Evolutionary conservation across 805 yeast genomes (phyloP), one percentile per base, ranked within the genome.

Genomic region (Cyberlindnera subsufficiens): DNA sequence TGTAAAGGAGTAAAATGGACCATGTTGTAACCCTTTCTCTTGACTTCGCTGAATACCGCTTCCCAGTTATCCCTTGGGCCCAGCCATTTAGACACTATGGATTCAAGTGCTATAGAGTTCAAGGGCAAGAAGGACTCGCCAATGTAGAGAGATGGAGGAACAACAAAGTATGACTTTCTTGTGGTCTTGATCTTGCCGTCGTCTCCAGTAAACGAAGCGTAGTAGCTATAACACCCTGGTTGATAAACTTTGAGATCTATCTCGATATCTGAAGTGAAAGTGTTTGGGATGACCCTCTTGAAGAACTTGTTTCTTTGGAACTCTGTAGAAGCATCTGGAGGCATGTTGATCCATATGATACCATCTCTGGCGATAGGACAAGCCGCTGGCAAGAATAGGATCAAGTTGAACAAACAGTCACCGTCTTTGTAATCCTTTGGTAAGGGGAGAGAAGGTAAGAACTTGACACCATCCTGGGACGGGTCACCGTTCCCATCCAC

Each of bases 1-100:
- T 91, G 96, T 52, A 91, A 69, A 0, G 99, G 99, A 6, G 97
- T 90, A 61, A 91, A 91, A 67, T 91, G 99, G 35, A 93, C 70
- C 96, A 91, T 87, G 63, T 93, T 93, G 68, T 91, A 91, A 17
- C 93, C 90, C 63, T 93, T 93, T 8, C 65, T 59, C 14, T 81
- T 65, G 36, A 91, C 74, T 37, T 75, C 74, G 1, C 61, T 59
- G 45, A 91, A 85, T 43, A 85, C 67, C 1, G 64, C 59, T 43
- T 77, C 77, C 98, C 98, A 91, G 13, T 75, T 63, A 2, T 61
- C 59, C 39, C 63, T 62, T 2, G 77, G 73, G 2, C 97, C 96
- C 66, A 90, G 77, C 91, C 96, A 88, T 66, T 91, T 91, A 32
- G 96, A 86, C 4, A 91, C 77, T 33, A 93, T 80, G 1, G 96